phyloP scores from a whole-genome alignment of 2,329 filamentous ascomycete genomes.

The Elsinoe australis region DNA sequence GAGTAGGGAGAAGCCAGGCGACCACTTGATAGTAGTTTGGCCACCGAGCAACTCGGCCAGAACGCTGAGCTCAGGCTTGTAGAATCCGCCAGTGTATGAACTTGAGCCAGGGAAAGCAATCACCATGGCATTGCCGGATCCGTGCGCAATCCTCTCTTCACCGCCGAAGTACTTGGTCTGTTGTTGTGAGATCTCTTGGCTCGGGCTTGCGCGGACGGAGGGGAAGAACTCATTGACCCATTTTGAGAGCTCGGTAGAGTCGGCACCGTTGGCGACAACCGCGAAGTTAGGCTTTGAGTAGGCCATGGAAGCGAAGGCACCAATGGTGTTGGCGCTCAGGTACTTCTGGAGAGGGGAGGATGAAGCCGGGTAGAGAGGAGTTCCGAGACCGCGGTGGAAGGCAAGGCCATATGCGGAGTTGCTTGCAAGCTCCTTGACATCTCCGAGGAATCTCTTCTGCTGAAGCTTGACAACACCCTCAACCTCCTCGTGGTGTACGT shows the following conservation, averaged over 20 bases:
- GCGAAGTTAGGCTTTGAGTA: conserved; percentile 89
- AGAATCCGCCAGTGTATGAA: conserved; percentile 60
- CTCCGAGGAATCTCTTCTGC: conserved; percentile 62
- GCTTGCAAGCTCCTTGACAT: conserved; percentile 62
- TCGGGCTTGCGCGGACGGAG: conserved; percentile 49
- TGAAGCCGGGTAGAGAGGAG: conserved; percentile 64
- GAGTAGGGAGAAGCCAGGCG: conserved; percentile 82
- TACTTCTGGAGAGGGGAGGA: conserved; percentile 70
- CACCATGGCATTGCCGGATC: conserved; percentile 71
- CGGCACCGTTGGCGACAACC: conserved; percentile 80
- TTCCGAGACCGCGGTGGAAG: conserved; percentile 88
- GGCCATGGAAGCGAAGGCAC: conserved; percentile 66
- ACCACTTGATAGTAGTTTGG: conserved; percentile 90
- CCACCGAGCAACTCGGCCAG: conserved; percentile 85
- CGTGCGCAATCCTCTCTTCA: conserved; percentile 79
- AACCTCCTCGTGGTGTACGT: conserved; percentile 87
- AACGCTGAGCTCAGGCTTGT: conserved; percentile 85
- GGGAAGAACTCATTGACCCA: conserved; percentile 94
- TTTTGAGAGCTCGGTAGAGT: conserved; percentile 66
- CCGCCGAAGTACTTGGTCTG: conserved; percentile 87
- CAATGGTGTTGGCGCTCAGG: conserved; percentile 65
- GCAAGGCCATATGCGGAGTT: conserved; percentile 80
- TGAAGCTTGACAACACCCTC: conserved; percentile 66
- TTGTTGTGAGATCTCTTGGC: conserved; percentile 50
- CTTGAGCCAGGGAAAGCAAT: conserved; percentile 89